Conservation (phyloP, 352 stramenopile species). For the Phytophthora multivora region DNA sequence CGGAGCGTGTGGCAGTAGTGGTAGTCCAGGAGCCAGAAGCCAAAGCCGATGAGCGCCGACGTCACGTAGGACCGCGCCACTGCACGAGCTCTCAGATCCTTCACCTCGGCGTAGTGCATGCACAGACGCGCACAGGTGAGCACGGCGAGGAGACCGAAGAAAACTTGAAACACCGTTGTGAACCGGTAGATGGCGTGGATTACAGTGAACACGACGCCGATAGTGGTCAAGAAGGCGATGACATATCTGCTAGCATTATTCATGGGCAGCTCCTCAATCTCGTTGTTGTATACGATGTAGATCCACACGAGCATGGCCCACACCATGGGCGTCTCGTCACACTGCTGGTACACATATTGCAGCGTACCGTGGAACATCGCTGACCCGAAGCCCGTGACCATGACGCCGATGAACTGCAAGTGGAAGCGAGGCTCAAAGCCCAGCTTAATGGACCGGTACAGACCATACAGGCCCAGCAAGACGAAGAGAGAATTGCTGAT, state of each 20-base stretch:
- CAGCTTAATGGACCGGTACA: conserved; percentile 57
- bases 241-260: conserved; percentile 38
- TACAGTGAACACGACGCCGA: conserved; percentile 62
- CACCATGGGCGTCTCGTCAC: conserved; percentile 84
- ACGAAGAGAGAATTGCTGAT: conserved; percentile 82
- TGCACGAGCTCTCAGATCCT: conserved; percentile 50
- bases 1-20: conserved; percentile 67
- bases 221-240: conserved; percentile 48
- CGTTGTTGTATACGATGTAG: conserved; percentile 82
- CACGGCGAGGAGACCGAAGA: conserved; percentile 65
- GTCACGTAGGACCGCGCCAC: conserved; percentile 67
- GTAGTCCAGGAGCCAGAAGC: conserved; percentile 80
- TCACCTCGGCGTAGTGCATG: conserved; percentile 59
- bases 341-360: conserved; percentile 79
- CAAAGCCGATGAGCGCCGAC: conserved; percentile 58
- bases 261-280: conserved; percentile 51
- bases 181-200: conserved; percentile 76
- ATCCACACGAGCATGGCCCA: conserved; percentile 81
- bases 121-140: conserved; percentile 51
- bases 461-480: conserved; percentile 69
- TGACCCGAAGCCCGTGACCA: conserved; percentile 80
- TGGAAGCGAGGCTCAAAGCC: conserved; percentile 80
- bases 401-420: conserved; percentile 69
- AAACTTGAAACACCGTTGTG: conserved; percentile 75
- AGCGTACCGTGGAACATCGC: conserved; percentile 88